A percentile compares a stretch with the other conserved stretches of the same genome.
phyloP scores from a whole-genome alignment of 1,284 basidiomycete species.

The Schizophyllum amplum region DNA sequence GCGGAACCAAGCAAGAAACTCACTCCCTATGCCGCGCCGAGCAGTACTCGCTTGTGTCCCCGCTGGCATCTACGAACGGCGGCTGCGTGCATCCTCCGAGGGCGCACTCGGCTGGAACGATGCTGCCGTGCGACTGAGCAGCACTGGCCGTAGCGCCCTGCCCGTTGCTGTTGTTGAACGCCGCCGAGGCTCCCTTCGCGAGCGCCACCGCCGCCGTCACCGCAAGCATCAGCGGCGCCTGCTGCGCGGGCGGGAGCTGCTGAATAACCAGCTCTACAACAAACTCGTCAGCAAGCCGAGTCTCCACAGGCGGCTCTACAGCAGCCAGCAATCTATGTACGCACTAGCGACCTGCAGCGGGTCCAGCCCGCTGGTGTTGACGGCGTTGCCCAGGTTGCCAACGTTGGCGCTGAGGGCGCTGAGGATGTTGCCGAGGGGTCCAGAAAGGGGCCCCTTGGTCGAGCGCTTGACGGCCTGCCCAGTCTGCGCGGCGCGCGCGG shows the following conservation, averaged over 20 bases:
- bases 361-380: slow-evolving; percentile 18
- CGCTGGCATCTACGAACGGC: slow-evolving; percentile 36
- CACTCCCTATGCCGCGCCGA: slow-evolving; percentile 45
- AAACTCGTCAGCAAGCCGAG: background rate
- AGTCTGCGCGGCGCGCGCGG: slow-evolving; percentile 22
- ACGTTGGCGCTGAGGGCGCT: background rate
- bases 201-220: background rate
- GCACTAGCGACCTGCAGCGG: slow-evolving; percentile 31
- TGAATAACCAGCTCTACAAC: slow-evolving; percentile 29
- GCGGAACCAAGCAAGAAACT: slow-evolving; percentile 15
- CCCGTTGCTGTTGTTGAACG: background rate
- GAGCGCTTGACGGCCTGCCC: background rate
- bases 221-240: slow-evolving; percentile 5
- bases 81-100: slow-evolving; percentile 43
- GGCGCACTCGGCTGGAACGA: slow-evolving; percentile 28
- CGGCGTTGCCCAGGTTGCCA: background rate
- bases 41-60: slow-evolving; percentile 39
- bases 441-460: background rate
- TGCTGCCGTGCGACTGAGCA: slow-evolving; percentile 8
- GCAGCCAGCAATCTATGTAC: slow-evolving; percentile 7
- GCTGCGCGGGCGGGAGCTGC: slow-evolving; percentile 30
- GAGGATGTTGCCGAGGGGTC: background rate
- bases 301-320: too few relatives aligned
- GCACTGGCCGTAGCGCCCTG: slow-evolving; percentile 12
- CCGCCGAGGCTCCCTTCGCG: background rate